Conservation (phyloP, 352 stramenopile genomes). For the Pythium coloratum region DNA sequence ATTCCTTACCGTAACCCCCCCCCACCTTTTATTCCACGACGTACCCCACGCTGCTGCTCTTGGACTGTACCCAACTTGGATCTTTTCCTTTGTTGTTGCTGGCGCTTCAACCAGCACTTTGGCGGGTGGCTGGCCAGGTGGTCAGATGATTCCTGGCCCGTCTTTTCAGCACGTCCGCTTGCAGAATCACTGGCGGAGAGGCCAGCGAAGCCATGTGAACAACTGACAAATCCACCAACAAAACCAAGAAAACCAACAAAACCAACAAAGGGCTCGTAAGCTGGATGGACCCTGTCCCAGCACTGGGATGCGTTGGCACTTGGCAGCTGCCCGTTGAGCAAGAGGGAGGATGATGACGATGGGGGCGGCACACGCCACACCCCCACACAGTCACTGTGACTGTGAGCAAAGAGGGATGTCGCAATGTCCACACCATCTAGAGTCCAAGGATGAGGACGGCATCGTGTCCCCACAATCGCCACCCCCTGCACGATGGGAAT, state of each 20-base stretch:
- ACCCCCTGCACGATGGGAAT: not conserved
- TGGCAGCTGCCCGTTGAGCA: not conserved
- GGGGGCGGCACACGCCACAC: not conserved
- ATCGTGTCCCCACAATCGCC: not conserved
- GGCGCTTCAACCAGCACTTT: not conserved
- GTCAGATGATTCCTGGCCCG: slow-evolving; percentile 2
- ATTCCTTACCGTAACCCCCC: no score
- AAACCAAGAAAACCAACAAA: no score
- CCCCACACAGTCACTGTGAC: no score
- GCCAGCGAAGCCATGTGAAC: slow-evolving; percentile 26
- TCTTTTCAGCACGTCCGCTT: not conserved
- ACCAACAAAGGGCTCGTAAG: no score
- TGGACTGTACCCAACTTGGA: not conserved
- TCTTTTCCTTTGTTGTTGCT: not conserved
- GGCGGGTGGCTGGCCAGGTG: not conserved
- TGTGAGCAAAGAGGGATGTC: not conserved
- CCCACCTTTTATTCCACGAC: not conserved
- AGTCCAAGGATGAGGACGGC: not conserved
- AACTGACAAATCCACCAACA: no score
- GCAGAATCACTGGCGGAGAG: slow-evolving; percentile 16
- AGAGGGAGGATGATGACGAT: not conserved
- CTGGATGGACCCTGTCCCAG: not conserved
- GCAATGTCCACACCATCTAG: not conserved
- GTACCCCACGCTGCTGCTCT: not conserved
- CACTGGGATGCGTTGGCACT: not conserved